Conservation (phyloP, 306 rosid genomes). For the Dryas alaskensis region DNA sequence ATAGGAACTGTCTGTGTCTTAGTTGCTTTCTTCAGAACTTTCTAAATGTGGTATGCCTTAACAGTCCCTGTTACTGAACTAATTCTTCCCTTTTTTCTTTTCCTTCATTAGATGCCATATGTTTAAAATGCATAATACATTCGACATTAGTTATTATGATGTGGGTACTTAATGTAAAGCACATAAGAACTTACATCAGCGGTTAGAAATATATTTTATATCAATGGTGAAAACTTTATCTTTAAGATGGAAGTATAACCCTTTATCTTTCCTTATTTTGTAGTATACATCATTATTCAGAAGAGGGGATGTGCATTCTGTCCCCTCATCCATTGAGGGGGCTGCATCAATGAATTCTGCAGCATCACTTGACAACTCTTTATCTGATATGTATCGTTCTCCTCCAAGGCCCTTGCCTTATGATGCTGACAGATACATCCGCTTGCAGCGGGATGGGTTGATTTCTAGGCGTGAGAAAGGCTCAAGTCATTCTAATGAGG, state of each 20-base stretch:
- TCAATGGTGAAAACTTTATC: conserved; percentile 16
- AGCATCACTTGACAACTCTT: conserved; percentile 69
- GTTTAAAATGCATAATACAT: background rate
- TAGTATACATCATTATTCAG: conserved; percentile 80
- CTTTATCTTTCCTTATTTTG: conserved; percentile 24
- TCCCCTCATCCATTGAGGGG: conserved; percentile 77
- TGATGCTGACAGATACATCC: conserved; percentile 77
- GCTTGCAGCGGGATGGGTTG: conserved; percentile 71
- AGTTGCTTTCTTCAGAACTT: conserved; percentile 72
- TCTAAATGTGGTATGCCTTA: conserved; percentile 60
- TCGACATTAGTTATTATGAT: background rate
- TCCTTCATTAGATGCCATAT: background rate
- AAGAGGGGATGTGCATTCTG: conserved; percentile 76
- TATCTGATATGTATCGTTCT: conserved; percentile 82
- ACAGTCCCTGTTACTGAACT: background rate
- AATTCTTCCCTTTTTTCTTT: conserved; percentile 2
- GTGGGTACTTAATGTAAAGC: no score
- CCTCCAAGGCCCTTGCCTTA: conserved; percentile 99
- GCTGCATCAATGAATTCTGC: conserved; percentile 72
- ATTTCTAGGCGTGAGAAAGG: conserved; percentile 90
- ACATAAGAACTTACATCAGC: no score
- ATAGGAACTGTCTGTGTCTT: conserved; percentile 76
- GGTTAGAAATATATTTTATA: background rate
- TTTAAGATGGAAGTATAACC: conserved; percentile 18
- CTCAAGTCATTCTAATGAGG: conserved; percentile 81